These are phyloP conservation scores for Falciphora oryzae DNA, from an alignment of 2,329 filamentous ascomycete genomes.

Conservation along the genomic window DNA sequence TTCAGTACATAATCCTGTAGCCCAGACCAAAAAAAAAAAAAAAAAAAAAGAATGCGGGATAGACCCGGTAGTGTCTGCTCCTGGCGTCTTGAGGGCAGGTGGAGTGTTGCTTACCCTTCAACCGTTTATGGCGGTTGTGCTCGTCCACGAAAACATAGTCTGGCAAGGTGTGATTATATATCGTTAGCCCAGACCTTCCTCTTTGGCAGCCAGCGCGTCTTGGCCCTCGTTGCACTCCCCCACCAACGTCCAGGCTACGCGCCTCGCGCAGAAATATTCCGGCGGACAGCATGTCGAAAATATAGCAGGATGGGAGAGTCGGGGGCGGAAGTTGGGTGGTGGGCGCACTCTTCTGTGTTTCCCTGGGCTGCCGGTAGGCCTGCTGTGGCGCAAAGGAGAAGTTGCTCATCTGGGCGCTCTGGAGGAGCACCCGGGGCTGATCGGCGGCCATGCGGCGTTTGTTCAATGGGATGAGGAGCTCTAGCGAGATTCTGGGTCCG, in stretches of 20 bases:
- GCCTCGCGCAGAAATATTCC: constrained; percentile 4
- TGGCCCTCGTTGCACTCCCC: neutral
- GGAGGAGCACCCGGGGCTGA: constrained; percentile 56
- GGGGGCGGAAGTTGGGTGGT: neutral
- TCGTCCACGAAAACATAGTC: constrained; percentile 99
- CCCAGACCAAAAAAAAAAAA: neutral
- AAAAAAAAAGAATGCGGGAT: constrained; percentile 14
- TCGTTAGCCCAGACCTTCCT: neutral
- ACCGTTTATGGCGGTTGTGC: constrained; percentile 93
- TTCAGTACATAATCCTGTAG: neutral
- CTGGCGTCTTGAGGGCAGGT: neutral
- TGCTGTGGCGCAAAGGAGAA: constrained; percentile 66
- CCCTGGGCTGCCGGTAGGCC: constrained; percentile 52
- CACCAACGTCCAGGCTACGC: constrained; percentile 9
- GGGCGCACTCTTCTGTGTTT: constrained; percentile 77
- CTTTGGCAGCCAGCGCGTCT: neutral
- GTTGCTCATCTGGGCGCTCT: constrained; percentile 64
- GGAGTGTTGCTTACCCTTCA: constrained; percentile 66
- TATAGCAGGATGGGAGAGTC: neutral
- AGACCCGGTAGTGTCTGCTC: constrained; percentile 9
- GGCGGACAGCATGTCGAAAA: constrained; percentile 7
- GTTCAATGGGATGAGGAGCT: neutral
- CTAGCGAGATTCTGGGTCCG: constrained; percentile 13
- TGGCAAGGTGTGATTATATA: constrained; percentile 27
- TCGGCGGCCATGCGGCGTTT: constrained; percentile 53